Conservation (phyloP, 139 green algal genomes). For the Eudorina sp. region DNA sequence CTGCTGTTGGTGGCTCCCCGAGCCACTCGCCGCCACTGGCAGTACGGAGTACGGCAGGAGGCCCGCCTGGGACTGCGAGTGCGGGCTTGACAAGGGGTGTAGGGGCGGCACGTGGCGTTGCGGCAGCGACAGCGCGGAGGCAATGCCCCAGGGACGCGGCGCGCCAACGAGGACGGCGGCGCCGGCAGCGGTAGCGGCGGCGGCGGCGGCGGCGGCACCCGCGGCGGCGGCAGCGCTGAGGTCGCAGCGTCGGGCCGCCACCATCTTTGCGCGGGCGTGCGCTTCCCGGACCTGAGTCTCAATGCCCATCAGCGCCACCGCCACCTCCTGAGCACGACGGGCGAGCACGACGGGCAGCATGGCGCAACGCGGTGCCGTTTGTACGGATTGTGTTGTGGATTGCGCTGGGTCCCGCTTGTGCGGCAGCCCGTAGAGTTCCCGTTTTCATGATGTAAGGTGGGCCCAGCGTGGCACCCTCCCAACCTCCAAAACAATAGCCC, state of each 20-base stretch:
- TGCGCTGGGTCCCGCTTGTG: not conserved
- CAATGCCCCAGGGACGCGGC: not conserved
- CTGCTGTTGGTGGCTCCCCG: no score
- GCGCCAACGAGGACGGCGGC: not conserved
- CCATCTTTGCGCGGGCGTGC: not conserved
- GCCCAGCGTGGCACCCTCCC: not conserved
- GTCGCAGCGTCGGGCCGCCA: not conserved
- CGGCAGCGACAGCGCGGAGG: not conserved
- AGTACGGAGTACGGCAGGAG: not conserved
- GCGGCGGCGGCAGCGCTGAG: not conserved
- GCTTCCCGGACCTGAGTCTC: conserved; percentile 10
- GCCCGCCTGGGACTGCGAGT: not conserved
- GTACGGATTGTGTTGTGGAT: not conserved
- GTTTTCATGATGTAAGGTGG: not conserved
- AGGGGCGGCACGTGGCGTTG: not conserved
- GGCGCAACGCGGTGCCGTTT: not conserved
- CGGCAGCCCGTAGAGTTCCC: not conserved
- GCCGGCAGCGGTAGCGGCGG: not conserved
- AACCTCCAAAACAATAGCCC: not conserved
- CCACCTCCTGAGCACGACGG: not conserved
- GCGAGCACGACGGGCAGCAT: not conserved
- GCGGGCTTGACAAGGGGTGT: not conserved
- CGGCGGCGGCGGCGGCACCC: not conserved
- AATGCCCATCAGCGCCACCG: conserved; percentile 5
- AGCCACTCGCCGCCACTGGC: no score